Conservation (phyloP, 768 basidiomycete species). For the Hygrocybe punicea region DNA sequence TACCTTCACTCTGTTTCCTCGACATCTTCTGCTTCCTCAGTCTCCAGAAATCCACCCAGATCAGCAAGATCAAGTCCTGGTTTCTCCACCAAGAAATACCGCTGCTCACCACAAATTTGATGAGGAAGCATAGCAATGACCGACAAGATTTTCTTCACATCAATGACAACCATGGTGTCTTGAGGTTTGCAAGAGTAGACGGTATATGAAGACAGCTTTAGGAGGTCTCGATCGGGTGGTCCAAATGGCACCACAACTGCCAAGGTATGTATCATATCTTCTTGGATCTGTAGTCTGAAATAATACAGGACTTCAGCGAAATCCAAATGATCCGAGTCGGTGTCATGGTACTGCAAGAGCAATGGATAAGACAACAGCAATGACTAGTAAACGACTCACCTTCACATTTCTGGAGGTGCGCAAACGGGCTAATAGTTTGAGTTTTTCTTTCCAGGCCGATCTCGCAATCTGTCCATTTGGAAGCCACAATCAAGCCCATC, state of each 20-base stretch:
- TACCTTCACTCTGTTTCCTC: too few relatives aligned
- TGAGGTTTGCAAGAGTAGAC: conserved; percentile 15
- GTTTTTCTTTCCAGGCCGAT: conserved; percentile 1
- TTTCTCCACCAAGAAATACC: conserved; percentile 22
- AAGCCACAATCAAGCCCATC: conserved; percentile 1
- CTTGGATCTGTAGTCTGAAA: neutral
- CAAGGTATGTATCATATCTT: neutral
- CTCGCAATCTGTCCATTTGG: too few relatives aligned
- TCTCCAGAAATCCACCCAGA: too few relatives aligned
- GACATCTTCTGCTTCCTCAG: too few relatives aligned
- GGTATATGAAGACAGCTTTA: conserved; percentile 17
- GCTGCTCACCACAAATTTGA: neutral
- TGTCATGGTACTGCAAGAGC: neutral
- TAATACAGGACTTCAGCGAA: conserved; percentile 16
- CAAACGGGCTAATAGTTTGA: neutral
- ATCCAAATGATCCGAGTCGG: neutral
- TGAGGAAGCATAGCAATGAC: conserved; percentile 24
- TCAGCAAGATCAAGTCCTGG: too few relatives aligned
- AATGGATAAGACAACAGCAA: neutral
- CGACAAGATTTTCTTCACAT: conserved; percentile 17
- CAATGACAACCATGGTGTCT: conserved; percentile 12
- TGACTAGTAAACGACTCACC: neutral
- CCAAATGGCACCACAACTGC: conserved; percentile 19
- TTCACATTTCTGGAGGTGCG: neutral
- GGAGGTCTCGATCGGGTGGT: conserved; percentile 14